Base-by-base conservation (phyloP, 2,329 filamentous ascomycete species). In the Ophidiomyces ophidiicola region DNA sequence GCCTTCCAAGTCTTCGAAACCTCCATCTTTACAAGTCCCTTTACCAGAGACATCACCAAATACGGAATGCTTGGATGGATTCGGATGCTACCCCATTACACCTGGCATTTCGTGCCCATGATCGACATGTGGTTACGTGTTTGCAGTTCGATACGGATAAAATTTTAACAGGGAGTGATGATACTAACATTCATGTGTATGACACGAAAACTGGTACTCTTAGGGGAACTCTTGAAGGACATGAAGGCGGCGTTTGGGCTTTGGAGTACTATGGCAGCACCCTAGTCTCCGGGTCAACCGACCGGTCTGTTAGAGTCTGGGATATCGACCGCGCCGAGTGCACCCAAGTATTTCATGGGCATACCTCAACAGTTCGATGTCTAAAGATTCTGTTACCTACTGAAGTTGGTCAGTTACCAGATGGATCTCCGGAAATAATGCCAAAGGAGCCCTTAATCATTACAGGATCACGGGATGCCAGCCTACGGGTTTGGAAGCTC, bases 221-320 rank as follows among this genome's bases (percentile, higher is more conserved):
- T 24, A 76, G 82, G 33, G 84, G 78, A 53, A 84, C 81, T 47
- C 74, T 98, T 2, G 80, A 87, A 53, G 90, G 90, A 1, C 90
- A 98, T 50, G 90, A 98, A 59, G 90, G 90, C 23, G 90, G 90
- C 32, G 90, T 98, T 1, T 98, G 90, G 90, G 90, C 90, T 20
- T 65, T 98, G 38, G 87, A 96, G 58, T 98, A 96, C 56, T 80
- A 94, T 55, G 88, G 87, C 36, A 94, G 96, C 55, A 85, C 83
- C 11, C 67, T 98, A 14, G 90, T 98, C 2, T 98, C 90, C 11
- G 90, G 90, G 2, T 94, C 87, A 5, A 98, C 90, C 0, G 90
- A 98, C 61, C 74, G 90, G 32, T 93, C 90, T 7, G 90, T 98
- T n/a, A 78, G 90, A n/a, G 88, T 98, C 0, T 98, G 90, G 90